A percentile compares a stretch with the other conserved stretches of the same genome.
These are phyloP conservation scores for Mortierella sp. DNA, from an alignment of 371 early-diverging fungal genomes.

Conservation along the genomic window DNA sequence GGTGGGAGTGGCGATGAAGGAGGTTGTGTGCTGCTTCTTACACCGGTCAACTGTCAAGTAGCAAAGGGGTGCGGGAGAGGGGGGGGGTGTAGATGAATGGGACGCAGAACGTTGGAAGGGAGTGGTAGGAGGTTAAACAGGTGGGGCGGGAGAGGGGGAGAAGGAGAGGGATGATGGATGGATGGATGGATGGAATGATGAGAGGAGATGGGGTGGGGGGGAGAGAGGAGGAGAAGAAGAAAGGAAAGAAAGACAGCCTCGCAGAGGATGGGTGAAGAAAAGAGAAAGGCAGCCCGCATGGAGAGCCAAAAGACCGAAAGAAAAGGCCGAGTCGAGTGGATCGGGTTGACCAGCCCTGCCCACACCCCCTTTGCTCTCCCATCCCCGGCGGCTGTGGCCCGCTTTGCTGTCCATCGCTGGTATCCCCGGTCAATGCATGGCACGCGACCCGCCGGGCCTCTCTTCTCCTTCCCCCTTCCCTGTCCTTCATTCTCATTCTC, in stretches of 20 bases:
- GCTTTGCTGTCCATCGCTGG: too few species aligned
- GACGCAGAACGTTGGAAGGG: not conserved
- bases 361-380: too few species aligned
- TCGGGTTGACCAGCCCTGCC: too few species aligned
- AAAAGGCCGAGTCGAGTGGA: too few species aligned
- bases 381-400: too few species aligned
- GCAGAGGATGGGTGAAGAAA: conserved; percentile 3
- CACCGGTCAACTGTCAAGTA: not conserved
- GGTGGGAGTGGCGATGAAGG: not conserved
- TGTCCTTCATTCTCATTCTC: too few species aligned
- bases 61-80: not conserved
- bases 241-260: conserved; percentile 1
- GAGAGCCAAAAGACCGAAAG: not conserved
- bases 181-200: not conserved
- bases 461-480: too few species aligned
- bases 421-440: too few species aligned
- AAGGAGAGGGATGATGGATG: not conserved
- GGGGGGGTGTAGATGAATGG: not conserved
- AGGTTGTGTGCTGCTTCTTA: not conserved
- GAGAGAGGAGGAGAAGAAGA: not conserved
- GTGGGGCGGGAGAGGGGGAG: not conserved
- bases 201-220: not conserved
- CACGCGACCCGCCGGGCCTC: too few species aligned
- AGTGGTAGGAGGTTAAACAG: not conserved
- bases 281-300: not conserved